phyloP scores from a whole-genome alignment of 108 stramenopile genomes.

The Nitzschia sp. region DNA sequence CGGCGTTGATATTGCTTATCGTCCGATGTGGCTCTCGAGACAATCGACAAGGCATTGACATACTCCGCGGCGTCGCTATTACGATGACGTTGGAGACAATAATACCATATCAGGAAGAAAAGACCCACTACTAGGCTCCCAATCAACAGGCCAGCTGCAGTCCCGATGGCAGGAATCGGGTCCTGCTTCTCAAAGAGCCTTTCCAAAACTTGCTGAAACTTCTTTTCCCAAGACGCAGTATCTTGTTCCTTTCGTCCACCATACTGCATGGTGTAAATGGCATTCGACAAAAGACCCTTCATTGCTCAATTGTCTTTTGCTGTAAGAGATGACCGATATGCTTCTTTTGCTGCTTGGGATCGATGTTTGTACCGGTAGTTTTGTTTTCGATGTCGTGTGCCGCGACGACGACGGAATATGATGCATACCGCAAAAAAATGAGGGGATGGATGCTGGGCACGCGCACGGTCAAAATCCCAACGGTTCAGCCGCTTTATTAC shows the following conservation, averaged over 20 bases:
- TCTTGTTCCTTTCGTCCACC: background rate
- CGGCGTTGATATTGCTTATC: background rate
- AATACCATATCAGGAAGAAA: background rate
- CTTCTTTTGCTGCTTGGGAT: too few relatives aligned
- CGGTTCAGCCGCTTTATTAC: too few relatives aligned
- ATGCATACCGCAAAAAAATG: too few relatives aligned
- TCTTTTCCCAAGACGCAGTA: background rate
- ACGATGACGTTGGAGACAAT: background rate
- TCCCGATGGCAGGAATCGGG: background rate
- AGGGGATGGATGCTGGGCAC: too few relatives aligned
- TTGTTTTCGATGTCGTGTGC: too few relatives aligned
- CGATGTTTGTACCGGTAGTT: too few relatives aligned
- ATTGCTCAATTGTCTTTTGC: too few relatives aligned
- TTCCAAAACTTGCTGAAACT: background rate
- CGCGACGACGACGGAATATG: too few relatives aligned
- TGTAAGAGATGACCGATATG: too few relatives aligned
- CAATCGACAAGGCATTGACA: background rate
- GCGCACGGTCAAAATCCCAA: too few relatives aligned
- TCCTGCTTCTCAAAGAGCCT: background rate
- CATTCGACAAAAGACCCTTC: background rate
- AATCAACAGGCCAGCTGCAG: background rate
- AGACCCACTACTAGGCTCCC: background rate
- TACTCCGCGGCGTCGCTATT: background rate
- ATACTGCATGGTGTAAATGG: background rate
- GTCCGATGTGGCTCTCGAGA: background rate